Evolutionary conservation across 2,329 filamentous ascomycete species (phyloP), one percentile per base, ranked within the genome.

Genomic region (Colletotrichum sp.): DNA sequence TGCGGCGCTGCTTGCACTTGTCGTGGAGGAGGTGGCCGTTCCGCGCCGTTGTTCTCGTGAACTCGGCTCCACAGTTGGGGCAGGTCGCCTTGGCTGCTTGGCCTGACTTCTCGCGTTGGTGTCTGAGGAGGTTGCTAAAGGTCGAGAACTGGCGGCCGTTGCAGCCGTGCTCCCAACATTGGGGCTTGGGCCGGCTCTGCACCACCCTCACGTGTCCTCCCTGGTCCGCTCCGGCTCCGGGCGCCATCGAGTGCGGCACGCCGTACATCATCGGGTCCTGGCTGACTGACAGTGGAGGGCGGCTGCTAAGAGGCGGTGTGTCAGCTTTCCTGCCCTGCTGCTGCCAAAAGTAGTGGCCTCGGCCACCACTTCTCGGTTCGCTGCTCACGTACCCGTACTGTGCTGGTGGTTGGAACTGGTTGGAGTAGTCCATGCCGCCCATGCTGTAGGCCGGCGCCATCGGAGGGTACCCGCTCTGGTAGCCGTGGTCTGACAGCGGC

Each of bases 101-200:
- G 30, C 96, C 96, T 1, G 95, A 98, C 84, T 98, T 98, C 85
- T 99, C 96, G 59, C 96, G 92, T 85, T 98, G 96, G 84, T 99
- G 96, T 78, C 96, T 91, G 49, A 98, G 88, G 5, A 98, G 90
- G 83, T 98, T 98, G 90, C 96, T 98, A 83, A 98, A 98, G 5
- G 96, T 98, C 21, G 95, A 98, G 82, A 99, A 99, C 81, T 98
- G 95, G 34, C 96, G 93, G 24, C 96, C 96, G 81, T 98, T 98
- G 88, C 96, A 99, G 13, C 96, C 96, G 82, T 99, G 96, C 77
- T 98, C 96, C 95, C 95, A 99, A 85, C 96, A 98, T 83, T 98
- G 95, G 62, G 96, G 96, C 86, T 98, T 98, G n/a, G 95, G 95
- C 78, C 95, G 91, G 80, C 92, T 93, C 83, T 94, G 93, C 21